phyloP scores from a whole-genome alignment of 140 eudicot genomes.

The Senecio squalidus region DNA sequence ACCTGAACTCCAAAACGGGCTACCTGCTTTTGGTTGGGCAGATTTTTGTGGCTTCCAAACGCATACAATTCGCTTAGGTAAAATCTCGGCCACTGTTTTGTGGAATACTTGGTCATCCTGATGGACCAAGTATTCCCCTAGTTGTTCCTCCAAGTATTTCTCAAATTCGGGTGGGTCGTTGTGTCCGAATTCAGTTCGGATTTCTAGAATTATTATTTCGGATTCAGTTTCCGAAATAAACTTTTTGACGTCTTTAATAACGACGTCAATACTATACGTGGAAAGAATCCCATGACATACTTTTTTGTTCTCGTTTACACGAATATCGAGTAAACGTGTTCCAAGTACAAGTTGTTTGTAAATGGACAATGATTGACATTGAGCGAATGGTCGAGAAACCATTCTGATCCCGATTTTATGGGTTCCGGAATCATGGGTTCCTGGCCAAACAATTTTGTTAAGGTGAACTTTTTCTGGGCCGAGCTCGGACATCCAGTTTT shows the following conservation, averaged over 20 bases:
- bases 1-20: slow-evolving; percentile 73
- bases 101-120: slow-evolving; percentile 70
- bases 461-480: slow-evolving; percentile 50
- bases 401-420: slow-evolving; percentile 67
- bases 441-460: slow-evolving; percentile 88
- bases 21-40: slow-evolving; percentile 59
- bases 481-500: slow-evolving; percentile 79
- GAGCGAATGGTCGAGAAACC: slow-evolving; percentile 84
- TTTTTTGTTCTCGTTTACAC: slow-evolving; percentile 75
- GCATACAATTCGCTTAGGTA: slow-evolving; percentile 78
- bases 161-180: slow-evolving; percentile 90
- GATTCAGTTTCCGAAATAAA: slow-evolving; percentile 73
- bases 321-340: slow-evolving; percentile 69
- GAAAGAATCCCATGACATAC: slow-evolving; percentile 83
- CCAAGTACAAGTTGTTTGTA: slow-evolving; percentile 75
- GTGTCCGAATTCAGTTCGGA: slow-evolving; percentile 89
- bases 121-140: slow-evolving; percentile 71
- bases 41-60: slow-evolving; percentile 88
- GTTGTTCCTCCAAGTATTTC: slow-evolving; percentile 61
- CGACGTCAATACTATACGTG: slow-evolving; percentile 65
- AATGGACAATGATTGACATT: slow-evolving; percentile 74
- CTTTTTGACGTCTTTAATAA: slow-evolving; percentile 60
- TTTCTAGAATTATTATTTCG: slow-evolving; percentile 79
- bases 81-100: slow-evolving; percentile 65
- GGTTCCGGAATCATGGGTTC: slow-evolving; percentile 96